Evolutionary conservation across 305 asterid genomes (phyloP), one percentile per base, ranked within the genome.

Genomic region (Fraxinus latifolia): DNA sequence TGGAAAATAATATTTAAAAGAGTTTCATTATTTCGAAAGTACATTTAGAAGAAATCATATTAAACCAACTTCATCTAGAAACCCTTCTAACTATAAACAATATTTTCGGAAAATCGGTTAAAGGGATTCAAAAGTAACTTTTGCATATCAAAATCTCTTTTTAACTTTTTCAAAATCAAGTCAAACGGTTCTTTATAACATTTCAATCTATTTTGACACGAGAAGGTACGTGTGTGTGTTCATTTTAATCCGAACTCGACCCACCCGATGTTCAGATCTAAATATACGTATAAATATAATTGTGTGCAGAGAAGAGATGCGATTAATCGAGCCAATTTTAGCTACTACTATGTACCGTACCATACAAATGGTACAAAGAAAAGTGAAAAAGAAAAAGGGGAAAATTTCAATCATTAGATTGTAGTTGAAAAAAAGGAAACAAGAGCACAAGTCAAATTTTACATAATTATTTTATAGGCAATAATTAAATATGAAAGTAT

Each of bases 381-480:
- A 44, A 12, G 55, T 14, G 55, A 14, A 44, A 11, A 44, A 44
- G 8, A 5, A 14, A 76, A 4, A 4, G 0, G 12, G 7, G 7
- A 1, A n/a, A 4, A 5, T 4, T n/a, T 19, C 5, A n/a, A 53
- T 53, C 62, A 53, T 53, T 15, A 15, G 62, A 1, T 15, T 5
- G 23, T 15, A 19, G 11, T 19, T 74, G 23, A 17, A 39, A 33
- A 33, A 34, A 21, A 37, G 32, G 21, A 68, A 42, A 17, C 23
- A 37, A n/a, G 15, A 39, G 19, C 55, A 75, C 11, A 80, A 68
- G 82, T 80, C 83, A 78, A 77, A 39, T 76, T 27, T 19, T 39
- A 5, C 58, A 55, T 44, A 7, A 29, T 32, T 27, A 67, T 67
- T 27, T 82, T 21, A 44, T 2, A n/a, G n/a, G 29, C 62, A 55